phyloP scores from a whole-genome alignment of 257 asterid species.

The Coffea canephora region DNA sequence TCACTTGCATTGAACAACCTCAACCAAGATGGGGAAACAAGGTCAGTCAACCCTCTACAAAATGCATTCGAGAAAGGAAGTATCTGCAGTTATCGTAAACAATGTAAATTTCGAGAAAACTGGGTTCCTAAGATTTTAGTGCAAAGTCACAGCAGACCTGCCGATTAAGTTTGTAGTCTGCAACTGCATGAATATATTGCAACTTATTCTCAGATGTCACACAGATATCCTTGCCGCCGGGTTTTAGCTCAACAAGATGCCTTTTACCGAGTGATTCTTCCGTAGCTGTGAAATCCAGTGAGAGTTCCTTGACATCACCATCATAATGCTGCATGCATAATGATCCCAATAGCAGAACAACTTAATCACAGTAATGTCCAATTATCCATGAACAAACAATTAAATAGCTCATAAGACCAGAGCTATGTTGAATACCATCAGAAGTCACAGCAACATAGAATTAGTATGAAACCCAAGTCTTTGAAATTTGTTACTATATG shows the following conservation, averaged over 20 bases:
- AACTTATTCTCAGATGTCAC: conserved; percentile 90
- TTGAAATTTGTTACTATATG: background rate
- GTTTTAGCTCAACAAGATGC: conserved; percentile 79
- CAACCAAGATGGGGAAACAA: conserved; percentile 95
- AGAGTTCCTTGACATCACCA: conserved; percentile 77
- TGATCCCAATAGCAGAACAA: background rate
- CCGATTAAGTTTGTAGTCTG: conserved; percentile 92
- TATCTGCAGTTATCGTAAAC: conserved; percentile 47
- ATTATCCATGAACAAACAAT: background rate
- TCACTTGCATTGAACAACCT: conserved; percentile 90
- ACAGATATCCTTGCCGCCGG: conserved; percentile 78
- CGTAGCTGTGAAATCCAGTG: conserved; percentile 91
- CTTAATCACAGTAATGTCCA: background rate
- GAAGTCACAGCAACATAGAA: background rate
- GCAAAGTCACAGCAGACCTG: conserved; percentile 53
- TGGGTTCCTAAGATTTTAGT: conserved; percentile 14
- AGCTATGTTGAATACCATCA: too few relatives aligned
- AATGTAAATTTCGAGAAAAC: conserved; percentile 33
- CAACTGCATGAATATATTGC: conserved; percentile 96
- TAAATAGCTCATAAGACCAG: background rate
- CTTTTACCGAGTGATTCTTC: conserved; percentile 82
- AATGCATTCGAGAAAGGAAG: conserved; percentile 95
- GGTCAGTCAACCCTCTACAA: conserved; percentile 85
- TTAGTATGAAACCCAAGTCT: background rate
- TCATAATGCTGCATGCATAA: conserved; percentile 75